A percentile compares a stretch with the other conserved stretches of the same genome.
Conservation (phyloP, 2,329 filamentous ascomycete species). For the Diplodia seriata region DNA sequence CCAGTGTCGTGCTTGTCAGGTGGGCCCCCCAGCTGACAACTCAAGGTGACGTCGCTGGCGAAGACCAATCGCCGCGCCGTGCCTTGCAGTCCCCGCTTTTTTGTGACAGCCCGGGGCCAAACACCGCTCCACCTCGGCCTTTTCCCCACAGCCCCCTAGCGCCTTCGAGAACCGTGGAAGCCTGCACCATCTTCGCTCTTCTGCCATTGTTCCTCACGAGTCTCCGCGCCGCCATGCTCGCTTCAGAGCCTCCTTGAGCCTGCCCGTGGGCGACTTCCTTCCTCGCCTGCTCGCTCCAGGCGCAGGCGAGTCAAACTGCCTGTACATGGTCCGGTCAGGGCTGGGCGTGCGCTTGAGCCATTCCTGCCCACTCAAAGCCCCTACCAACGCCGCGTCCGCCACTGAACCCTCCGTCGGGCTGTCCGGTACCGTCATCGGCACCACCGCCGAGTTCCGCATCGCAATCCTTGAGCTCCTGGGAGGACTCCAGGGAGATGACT, state of each 20-base stretch:
- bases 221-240: constrained; percentile 18
- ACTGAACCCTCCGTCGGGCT: constrained; percentile 18
- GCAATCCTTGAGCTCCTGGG: neutral
- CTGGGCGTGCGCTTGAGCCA: constrained; percentile 43
- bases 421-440: neutral
- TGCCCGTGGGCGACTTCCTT: constrained; percentile 14
- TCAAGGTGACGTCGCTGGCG: constrained; percentile 21
- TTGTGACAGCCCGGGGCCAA: constrained; percentile 3
- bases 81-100: constrained; percentile 41
- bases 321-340: constrained; percentile 36
- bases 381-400: constrained; percentile 18
- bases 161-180: constrained; percentile 27
- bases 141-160: constrained; percentile 21
- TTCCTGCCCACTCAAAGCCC: constrained; percentile 30
- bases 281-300: constrained; percentile 14
- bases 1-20: constrained; percentile 22
- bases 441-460: constrained; percentile 4
- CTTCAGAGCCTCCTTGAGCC: constrained; percentile 9
- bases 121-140: constrained; percentile 23
- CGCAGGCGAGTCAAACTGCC: constrained; percentile 16
- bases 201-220: neutral
- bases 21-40: constrained; percentile 26
- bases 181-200: neutral
- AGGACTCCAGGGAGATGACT: constrained; percentile 9
- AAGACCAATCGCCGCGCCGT: constrained; percentile 39